These are phyloP conservation scores for Thermoascus crustaceus DNA, from an alignment of 2,329 filamentous ascomycete species.

Conservation along the genomic window DNA sequence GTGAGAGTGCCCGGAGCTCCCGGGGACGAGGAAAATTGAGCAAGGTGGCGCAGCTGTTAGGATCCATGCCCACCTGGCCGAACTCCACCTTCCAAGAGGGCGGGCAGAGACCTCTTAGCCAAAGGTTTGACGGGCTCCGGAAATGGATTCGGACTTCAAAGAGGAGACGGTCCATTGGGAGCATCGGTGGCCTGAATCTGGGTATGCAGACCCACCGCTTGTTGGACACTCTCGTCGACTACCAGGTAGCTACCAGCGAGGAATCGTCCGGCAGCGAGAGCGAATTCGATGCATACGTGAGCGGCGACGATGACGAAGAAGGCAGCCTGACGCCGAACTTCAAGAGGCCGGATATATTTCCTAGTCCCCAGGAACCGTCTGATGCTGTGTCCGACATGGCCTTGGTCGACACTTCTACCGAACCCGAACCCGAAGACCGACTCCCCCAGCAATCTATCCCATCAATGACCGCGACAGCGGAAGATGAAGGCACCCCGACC, in stretches of 20 bases:
- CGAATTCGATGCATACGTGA: slow-evolving; percentile 34
- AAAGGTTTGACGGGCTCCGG: slow-evolving; percentile 51
- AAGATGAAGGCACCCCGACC: neutral
- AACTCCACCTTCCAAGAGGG: slow-evolving; percentile 46
- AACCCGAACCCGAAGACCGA: too few relatives aligned
- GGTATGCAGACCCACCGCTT: slow-evolving; percentile 71
- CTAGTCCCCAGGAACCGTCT: neutral
- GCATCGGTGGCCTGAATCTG: slow-evolving; percentile 48
- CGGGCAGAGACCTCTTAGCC: slow-evolving; percentile 32
- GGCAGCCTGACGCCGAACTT: slow-evolving; percentile 3
- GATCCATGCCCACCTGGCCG: slow-evolving; percentile 43
- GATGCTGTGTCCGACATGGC: neutral
- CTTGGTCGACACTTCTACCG: too few relatives aligned
- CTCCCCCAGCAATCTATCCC: neutral
- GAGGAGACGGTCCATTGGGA: slow-evolving; percentile 42
- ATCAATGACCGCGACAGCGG: neutral
- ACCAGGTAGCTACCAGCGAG: slow-evolving; percentile 40
- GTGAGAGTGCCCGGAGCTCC: slow-evolving; percentile 16
- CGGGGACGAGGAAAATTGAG: slow-evolving; percentile 11
- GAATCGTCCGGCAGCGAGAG: slow-evolving; percentile 34
- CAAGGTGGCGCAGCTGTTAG: slow-evolving; percentile 26
- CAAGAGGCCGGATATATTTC: neutral
- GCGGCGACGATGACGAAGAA: slow-evolving; percentile 18
- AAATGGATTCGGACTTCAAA: slow-evolving; percentile 55
- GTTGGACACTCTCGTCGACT: slow-evolving; percentile 51